Evolutionary conservation across 2,329 filamentous ascomycete species (phyloP), one percentile per base, ranked within the genome.

Genomic region (Xylaria sp.): DNA sequence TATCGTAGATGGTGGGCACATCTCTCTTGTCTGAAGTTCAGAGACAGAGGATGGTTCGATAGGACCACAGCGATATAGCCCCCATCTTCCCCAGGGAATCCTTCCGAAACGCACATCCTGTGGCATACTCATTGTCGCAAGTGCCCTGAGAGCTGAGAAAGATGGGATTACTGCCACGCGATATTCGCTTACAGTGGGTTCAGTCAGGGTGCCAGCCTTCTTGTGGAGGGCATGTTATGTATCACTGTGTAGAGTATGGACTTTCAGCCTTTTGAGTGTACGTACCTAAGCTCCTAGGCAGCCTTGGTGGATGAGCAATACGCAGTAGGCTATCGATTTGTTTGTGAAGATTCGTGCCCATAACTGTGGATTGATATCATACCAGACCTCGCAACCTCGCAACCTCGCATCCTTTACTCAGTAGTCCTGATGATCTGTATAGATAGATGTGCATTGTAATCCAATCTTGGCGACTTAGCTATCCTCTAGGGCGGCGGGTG

Each of bases 61-160:
- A 73, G 70, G 71, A 67, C 61, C 38, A 69, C 50, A 54, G 44
- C 54, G 47, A 63, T 66, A 64, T 42, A 63, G 72, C 70, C 73
- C 72, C 72, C 72, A 70, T 71, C 42, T 66, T 62, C 64, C 64
- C 64, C 64, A 64, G 62, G 58, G 54, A 63, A 66, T 70, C 63
- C 62, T 71, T 68, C 70, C 53, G 65, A 61, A 55, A 65, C 59
- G 39, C 65, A 68, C 50, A 38, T 54, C 50, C 58, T 50, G 25
- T 49, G n/a, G 31, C 47, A 64, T 60, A 51, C 54, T 10, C 39
- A 55, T 54, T 47, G 27, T 62, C 39, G 42, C 25, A 13, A n/a
- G 44, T 39, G 44, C 45, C 57, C 38, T 58, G 45, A 45, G 58
- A 59, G 56, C 54, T 58, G 64, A 59, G 29, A 22, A 29, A 61